Evolutionary conservation across 202 grass and related monocot species (phyloP).

Genomic region (Schoenoplectus tabernaemontani): DNA sequence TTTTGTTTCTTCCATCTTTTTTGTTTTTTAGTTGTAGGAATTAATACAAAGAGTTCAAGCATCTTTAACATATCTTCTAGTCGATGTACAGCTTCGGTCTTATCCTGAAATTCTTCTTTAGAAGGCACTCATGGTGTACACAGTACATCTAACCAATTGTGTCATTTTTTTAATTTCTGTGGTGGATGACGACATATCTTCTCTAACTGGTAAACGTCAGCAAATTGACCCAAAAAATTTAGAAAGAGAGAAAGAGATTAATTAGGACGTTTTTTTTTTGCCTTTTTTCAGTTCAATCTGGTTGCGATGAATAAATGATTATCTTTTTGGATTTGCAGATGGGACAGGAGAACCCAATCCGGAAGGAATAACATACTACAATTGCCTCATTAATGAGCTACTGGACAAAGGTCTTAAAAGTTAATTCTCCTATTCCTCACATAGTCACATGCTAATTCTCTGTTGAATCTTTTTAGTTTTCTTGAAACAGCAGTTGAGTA

Average conservation of each 20-base stretch:
- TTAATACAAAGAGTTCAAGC: background rate
- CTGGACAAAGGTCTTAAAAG: slow-evolving; percentile 47
- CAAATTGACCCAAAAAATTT: background rate
- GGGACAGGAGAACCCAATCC: slow-evolving; percentile 76
- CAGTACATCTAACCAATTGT: too few species aligned
- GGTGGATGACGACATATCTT: too few species aligned
- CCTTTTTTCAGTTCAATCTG: background rate
- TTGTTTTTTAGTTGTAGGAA: background rate
- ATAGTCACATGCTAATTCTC: background rate
- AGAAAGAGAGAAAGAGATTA: too few species aligned
- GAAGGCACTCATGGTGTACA: background rate
- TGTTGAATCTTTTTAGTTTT: background rate
- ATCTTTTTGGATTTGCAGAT: slow-evolving; percentile 41
- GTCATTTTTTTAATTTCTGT: too few species aligned
- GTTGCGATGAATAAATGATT: background rate
- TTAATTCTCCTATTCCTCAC: background rate
- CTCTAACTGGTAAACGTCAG: too few species aligned
- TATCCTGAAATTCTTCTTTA: background rate
- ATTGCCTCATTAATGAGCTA: slow-evolving; percentile 66
- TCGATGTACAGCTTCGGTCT: background rate
- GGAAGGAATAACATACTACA: slow-evolving; percentile 84
- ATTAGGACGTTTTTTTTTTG: background rate
- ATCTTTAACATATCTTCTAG: background rate
- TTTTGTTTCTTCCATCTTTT: background rate
- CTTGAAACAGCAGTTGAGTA: background rate